Base-by-base conservation (phyloP, 352 stramenopile species). In the Globisporangium iwayamae region DNA sequence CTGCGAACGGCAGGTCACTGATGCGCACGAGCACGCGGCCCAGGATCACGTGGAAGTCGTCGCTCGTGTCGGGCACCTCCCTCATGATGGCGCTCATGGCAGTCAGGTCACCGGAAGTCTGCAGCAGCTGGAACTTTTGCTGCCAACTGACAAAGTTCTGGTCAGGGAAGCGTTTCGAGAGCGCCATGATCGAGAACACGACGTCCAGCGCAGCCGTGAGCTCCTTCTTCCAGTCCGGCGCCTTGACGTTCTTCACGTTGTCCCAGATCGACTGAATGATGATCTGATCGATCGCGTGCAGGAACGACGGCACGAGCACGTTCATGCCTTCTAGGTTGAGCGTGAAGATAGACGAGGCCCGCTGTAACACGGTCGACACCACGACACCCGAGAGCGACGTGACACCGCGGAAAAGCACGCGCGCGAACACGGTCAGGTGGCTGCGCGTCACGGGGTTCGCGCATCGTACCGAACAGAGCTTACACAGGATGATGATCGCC, bases 71-170 rank as follows among this genome's bases (percentile, higher is more conserved):
- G 0, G 87, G 84, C 28, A 94, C 84, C 47, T 89, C 81, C 18
- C 83, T 77, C 60, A 90, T 77, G 18, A 91, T 78, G 11, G 63
- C 57, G 30, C 81, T 82, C 22, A 90, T 67, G 9, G 78, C 62
- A 16, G 66, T 39, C 38, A 60, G 54, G 30, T 48, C 69, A 41
- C 41, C 38, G 9, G 48, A 46, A 6, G 34, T 60, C 38, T 60
- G 47, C 46, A 41, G 25, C 43, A 52, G 59, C 46, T 65, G 73
- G 32, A 94, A 73, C 56, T 92, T 93, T 22, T 83, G 74, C 65
- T 82, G 83, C 85, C 85, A 93, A 5, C 81, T 89, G 14, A 93
- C 83, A 60, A 93, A 92, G 52, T 91, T 78, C 65, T 94, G 75
- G 3, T 76, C 62, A 18, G 82, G 83, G 58, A 91, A 94, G 16